These are phyloP conservation scores for Irpex rosettiformis DNA, from an alignment of 1,284 basidiomycete genomes.

Conservation along the genomic window DNA sequence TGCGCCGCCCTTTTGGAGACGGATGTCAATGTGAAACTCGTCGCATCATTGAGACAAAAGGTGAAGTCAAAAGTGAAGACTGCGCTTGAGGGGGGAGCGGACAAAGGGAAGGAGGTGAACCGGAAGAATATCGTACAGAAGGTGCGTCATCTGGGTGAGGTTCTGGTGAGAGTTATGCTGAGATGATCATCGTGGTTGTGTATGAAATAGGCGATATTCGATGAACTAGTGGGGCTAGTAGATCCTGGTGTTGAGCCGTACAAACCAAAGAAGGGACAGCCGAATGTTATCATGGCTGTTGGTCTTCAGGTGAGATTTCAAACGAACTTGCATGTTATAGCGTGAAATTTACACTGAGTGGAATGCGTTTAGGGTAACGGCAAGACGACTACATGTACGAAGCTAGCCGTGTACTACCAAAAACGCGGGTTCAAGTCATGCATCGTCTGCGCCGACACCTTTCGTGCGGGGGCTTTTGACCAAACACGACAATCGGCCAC, in stretches of 20 bases:
- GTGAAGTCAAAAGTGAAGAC: slow-evolving; percentile 87
- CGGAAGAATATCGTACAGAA: slow-evolving; percentile 89
- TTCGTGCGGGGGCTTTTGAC: slow-evolving; percentile 99
- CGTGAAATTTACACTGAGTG: neutral
- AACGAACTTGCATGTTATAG: neutral
- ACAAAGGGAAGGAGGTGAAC: slow-evolving; percentile 79
- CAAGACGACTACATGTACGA: slow-evolving; percentile 98
- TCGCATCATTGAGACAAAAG: slow-evolving; percentile 82
- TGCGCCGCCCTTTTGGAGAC: slow-evolving; percentile 92
- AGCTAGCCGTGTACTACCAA: slow-evolving; percentile 96
- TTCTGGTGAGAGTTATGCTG: too few relatives aligned
- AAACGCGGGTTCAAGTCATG: slow-evolving; percentile 97
- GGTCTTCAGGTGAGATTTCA: slow-evolving; percentile 74
- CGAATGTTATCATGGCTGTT: slow-evolving; percentile 97
- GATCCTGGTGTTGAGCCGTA: slow-evolving; percentile 94
- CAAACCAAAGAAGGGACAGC: slow-evolving; percentile 94
- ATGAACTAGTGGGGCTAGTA: slow-evolving; percentile 93
- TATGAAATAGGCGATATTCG: slow-evolving; percentile 91
- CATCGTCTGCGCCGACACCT: slow-evolving; percentile 99
- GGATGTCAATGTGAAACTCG: slow-evolving; percentile 98
- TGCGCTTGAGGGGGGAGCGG: slow-evolving; percentile 65
- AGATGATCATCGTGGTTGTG: too few relatives aligned
- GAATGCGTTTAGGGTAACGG: slow-evolving; percentile 68
- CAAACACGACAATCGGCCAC: slow-evolving; percentile 95
- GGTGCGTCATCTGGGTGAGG: slow-evolving; percentile 38